Evolutionary conservation across 345 rosid genomes (phyloP).

Genomic region (Linum usitatissimum): DNA sequence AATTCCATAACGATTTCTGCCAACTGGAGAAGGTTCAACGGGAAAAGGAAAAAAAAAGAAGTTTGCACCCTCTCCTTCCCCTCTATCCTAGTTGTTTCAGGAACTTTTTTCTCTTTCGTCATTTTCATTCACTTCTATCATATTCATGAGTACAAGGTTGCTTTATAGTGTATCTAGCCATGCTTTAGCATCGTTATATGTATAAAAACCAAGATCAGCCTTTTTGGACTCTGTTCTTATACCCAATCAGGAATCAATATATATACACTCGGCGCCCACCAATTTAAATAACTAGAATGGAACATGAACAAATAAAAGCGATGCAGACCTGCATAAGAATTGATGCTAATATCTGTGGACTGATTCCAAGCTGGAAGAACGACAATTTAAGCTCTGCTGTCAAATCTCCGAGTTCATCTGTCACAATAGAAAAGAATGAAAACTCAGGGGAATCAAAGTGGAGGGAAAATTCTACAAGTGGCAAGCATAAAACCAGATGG

Average conservation of each 20-base stretch:
- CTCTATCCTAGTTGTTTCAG: neutral
- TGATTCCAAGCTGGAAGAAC: conserved; percentile 89
- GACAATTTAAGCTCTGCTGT: conserved; percentile 77
- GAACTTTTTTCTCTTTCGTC: neutral
- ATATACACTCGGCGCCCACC: neutral
- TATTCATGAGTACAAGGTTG: too few species aligned
- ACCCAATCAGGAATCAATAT: neutral
- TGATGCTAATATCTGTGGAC: conserved; percentile 83
- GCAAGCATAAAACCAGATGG: neutral
- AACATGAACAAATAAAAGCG: neutral
- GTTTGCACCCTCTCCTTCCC: neutral
- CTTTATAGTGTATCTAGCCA: neutral
- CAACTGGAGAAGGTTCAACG: neutral
- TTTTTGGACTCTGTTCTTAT: neutral
- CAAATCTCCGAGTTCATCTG: conserved; percentile 84
- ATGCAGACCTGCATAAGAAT: conserved; percentile 73
- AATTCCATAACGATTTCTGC: neutral
- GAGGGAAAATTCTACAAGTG: neutral
- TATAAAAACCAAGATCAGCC: neutral
- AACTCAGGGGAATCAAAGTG: neutral
- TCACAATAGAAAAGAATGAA: conserved; percentile 14
- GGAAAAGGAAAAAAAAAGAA: neutral
- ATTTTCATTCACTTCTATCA: neutral
- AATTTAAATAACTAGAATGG: neutral
- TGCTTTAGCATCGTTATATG: neutral